These are phyloP conservation scores for Amorphotheca resinae DNA, from an alignment of 495 filamentous ascomycete genomes.

Conservation along the genomic window DNA sequence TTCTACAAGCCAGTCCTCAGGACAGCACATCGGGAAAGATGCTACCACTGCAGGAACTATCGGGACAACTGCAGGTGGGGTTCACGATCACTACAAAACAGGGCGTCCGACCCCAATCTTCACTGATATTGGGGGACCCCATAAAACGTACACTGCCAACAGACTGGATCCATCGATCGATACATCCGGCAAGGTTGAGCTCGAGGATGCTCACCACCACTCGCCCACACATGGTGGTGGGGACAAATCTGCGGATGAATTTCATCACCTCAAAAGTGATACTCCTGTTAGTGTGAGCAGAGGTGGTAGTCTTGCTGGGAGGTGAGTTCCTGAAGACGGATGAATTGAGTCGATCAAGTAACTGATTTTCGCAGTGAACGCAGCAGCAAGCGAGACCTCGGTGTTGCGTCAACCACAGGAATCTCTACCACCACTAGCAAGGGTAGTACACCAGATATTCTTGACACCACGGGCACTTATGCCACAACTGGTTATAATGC, in stretches of 20 bases:
- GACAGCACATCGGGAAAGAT: neutral
- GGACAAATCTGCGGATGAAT: conserved; percentile 4
- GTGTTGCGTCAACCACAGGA: too few relatives aligned
- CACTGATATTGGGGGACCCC: neutral
- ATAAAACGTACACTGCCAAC: conserved; percentile 9
- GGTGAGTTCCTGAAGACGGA: neutral
- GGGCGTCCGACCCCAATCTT: neutral
- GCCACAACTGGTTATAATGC: too few relatives aligned
- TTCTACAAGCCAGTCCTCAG: neutral
- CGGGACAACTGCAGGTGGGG: neutral
- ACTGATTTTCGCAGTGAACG: too few relatives aligned
- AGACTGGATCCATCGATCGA: conserved; percentile 8
- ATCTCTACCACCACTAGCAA: too few relatives aligned
- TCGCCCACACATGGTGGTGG: conserved; percentile 5
- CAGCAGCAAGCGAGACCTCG: too few relatives aligned
- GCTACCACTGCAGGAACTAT: neutral
- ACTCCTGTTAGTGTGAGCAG: neutral
- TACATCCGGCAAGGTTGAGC: neutral
- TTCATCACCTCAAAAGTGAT: conserved; percentile 1
- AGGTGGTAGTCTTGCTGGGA: neutral
- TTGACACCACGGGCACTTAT: too few relatives aligned
- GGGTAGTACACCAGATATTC: too few relatives aligned
- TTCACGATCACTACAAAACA: neutral
- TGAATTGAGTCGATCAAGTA: too few relatives aligned
- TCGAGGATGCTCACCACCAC: conserved; percentile 4